These are phyloP conservation scores for Castanospermum australe DNA, from an alignment of 306 rosid genomes.

Conservation along the genomic window DNA sequence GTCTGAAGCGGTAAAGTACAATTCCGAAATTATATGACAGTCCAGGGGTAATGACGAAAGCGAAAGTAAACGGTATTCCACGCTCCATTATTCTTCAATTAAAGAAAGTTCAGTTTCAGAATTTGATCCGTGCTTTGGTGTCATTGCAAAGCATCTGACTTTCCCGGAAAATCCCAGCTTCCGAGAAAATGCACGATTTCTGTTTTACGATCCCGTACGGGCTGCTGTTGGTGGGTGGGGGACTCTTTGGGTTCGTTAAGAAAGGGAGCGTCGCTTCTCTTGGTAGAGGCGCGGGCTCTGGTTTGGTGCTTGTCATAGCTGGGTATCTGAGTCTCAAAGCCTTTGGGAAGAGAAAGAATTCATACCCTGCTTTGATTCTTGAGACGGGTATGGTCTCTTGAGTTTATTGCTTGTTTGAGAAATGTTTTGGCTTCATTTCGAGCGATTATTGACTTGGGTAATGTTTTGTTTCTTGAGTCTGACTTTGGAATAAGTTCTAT, in stretches of 20 bases:
- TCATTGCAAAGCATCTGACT: slow-evolving; percentile 2
- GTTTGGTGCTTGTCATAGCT: slow-evolving; percentile 52
- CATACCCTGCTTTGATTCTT: slow-evolving; percentile 44
- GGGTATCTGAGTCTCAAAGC: slow-evolving; percentile 60
- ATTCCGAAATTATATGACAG: background rate
- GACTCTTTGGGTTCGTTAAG: slow-evolving; percentile 46
- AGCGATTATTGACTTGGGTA: background rate
- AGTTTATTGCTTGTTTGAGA: background rate
- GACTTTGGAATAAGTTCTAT: background rate
- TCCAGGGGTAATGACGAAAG: background rate
- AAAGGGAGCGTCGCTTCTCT: slow-evolving; percentile 60
- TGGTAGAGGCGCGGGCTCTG: slow-evolving; percentile 52
- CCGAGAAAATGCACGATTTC: slow-evolving; percentile 59
- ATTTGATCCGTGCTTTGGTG: background rate
- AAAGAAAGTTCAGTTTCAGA: background rate
- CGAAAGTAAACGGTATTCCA: background rate
- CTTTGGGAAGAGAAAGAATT: slow-evolving; percentile 55
- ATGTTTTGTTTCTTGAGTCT: background rate
- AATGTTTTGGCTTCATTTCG: background rate
- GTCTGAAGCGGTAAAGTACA: background rate
- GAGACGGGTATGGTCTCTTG: slow-evolving; percentile 56
- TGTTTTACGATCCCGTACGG: slow-evolving; percentile 71
- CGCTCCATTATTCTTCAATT: slow-evolving; percentile 16
- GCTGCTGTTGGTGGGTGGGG: slow-evolving; percentile 49
- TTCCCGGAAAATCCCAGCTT: slow-evolving; percentile 21